Percentiles rank a stretch among this genome's conserved stretches.
Conservation (phyloP, 2,329 filamentous ascomycete genomes). For the Phialophora verrucosa region DNA sequence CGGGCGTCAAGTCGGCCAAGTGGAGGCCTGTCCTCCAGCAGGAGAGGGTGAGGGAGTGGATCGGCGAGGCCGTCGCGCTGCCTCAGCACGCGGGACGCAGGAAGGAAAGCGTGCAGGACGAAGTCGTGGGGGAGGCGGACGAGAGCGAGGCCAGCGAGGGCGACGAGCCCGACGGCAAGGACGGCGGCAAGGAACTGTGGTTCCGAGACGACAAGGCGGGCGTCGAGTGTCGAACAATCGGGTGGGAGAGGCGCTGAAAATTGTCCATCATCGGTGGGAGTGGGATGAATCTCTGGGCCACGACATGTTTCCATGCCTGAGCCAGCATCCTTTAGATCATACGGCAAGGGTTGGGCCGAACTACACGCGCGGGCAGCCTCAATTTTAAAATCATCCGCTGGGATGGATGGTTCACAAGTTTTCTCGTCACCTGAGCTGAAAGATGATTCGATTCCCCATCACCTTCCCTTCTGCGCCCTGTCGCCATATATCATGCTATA, state of each 20-base stretch:
- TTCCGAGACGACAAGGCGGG: slow-evolving; percentile 57
- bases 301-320: not conserved
- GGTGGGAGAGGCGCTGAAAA: slow-evolving; percentile 47
- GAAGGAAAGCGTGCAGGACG: slow-evolving; percentile 13
- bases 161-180: slow-evolving; percentile 37
- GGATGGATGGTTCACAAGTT: not conserved
- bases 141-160: slow-evolving; percentile 42
- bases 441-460: not conserved
- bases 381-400: not conserved
- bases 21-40: slow-evolving; percentile 17
- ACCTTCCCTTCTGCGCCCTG: slow-evolving; percentile 1
- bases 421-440: not conserved
- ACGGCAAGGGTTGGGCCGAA: too few species aligned
- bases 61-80: slow-evolving; percentile 23
- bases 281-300: not conserved
- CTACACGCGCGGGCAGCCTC: not conserved
- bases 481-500: slow-evolving; percentile 18
- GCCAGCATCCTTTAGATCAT: not conserved
- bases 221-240: slow-evolving; percentile 56
- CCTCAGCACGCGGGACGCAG: slow-evolving; percentile 36
- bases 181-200: slow-evolving; percentile 45
- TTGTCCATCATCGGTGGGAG: not conserved
- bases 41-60: slow-evolving; percentile 21
- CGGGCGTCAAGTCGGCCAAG: slow-evolving; percentile 32
- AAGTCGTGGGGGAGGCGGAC: slow-evolving; percentile 36